Evolutionary conservation across 148 eudicot genomes (phyloP).

Genomic region (Camellia lanceoleosa): DNA sequence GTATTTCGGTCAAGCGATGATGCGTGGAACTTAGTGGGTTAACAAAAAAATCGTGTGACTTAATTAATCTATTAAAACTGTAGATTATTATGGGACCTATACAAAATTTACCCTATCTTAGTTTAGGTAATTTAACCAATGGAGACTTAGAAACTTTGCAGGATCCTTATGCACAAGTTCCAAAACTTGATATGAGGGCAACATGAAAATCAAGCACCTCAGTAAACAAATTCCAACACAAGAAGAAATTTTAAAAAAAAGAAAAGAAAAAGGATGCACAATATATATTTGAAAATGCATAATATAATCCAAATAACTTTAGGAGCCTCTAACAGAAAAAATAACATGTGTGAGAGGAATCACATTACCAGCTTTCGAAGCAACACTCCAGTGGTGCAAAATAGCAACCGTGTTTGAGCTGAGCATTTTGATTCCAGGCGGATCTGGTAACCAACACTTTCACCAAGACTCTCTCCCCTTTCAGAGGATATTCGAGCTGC

Average conservation of each 20-base stretch:
- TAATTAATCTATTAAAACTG: no score
- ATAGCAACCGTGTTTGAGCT: conserved; percentile 69
- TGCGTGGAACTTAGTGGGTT: no score
- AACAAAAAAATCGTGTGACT: no score
- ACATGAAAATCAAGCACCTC: not conserved
- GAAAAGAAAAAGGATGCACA: not conserved
- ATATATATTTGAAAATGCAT: not conserved
- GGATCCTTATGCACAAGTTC: not conserved
- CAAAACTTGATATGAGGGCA: not conserved
- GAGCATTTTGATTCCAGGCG: conserved; percentile 88
- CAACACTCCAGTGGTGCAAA: conserved; percentile 95
- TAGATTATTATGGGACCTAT: no score
- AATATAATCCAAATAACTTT: not conserved
- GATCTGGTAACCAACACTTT: conserved; percentile 91
- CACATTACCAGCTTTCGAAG: conserved; percentile 75
- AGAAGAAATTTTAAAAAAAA: not conserved
- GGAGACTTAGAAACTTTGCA: not conserved
- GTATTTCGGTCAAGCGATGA: no score
- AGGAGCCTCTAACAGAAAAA: conserved; percentile 1
- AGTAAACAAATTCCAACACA: not conserved
- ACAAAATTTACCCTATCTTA: not conserved
- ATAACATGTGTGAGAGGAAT: not conserved
- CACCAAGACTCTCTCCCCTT: conserved; percentile 93
- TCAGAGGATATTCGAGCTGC: conserved; percentile 88
- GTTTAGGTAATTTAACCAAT: not conserved